Evolutionary conservation across 2,329 filamentous ascomycete species (phyloP), one percentile per base, ranked within the genome.

Genomic region (Neurospora sp.): DNA sequence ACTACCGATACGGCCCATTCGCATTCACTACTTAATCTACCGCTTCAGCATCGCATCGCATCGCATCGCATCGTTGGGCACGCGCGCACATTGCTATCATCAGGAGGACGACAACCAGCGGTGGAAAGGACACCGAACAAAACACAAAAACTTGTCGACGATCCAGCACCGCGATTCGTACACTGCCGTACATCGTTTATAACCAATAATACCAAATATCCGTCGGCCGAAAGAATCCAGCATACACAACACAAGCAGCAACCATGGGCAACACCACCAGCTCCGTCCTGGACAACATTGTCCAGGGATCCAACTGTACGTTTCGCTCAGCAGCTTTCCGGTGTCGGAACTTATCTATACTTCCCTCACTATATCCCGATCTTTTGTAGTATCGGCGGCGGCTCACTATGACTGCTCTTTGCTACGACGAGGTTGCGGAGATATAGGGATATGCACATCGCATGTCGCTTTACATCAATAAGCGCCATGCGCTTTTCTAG

Each of bases 301-400:
- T 97, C 80, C 92, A 96, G 78, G 93, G 91, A 77, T 96, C 94
- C 76, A 99, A 99, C 85, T 99, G 95, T 97, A 84, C 68, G 76
- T 73, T 71, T 65, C 10, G 1, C 43, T 43, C 1, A 11, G 41
- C 39, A n/a, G 19, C 65, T 46, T 41, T 17, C 11, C 17, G 36
- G 11, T 8, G 10, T 15, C 38, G 17, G 19, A 23, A 39, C 19
- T 11, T 40, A 8, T 19, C n/a, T n/a, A 36, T 10, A 67, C 11
- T 39, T n/a, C 6, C 8, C 37, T 15, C 17, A 8, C 33, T 37
- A 19, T 33, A 33, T 8, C 52, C 52, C 12, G 28, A 62, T 10
- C 52, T 1, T 3, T 36, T 6, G 33, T 37, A 33, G 28, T 17
- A 38, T 19, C n/a, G 38, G 41, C 17, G 23, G 10, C 33, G n/a